A percentile compares a stretch with the other conserved stretches of the same genome.
Evolutionary conservation across 208 protist species (phyloP).

Genomic region (Leishmania gerbilli): DNA sequence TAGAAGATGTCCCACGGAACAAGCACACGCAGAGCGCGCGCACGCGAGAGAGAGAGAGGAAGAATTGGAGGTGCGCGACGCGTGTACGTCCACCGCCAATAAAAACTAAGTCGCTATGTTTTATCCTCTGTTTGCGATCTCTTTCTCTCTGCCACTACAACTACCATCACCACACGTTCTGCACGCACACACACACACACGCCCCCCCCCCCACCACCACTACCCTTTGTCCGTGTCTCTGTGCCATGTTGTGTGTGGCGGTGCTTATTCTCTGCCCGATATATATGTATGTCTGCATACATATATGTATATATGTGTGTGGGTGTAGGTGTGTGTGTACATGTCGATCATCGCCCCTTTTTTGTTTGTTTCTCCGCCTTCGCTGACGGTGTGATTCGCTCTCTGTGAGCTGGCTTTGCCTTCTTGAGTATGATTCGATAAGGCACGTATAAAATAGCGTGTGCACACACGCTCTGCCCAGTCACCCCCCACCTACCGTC

Average conservation of each 20-base stretch:
- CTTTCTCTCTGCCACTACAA: not conserved
- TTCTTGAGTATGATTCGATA: not conserved
- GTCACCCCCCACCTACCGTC: not conserved
- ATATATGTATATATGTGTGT: too few species aligned
- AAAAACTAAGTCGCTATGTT: not conserved
- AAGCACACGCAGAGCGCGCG: not conserved
- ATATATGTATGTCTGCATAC: not conserved
- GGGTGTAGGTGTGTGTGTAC: too few species aligned
- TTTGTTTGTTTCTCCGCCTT: too few species aligned
- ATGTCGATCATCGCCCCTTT: not conserved
- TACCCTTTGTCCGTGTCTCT: not conserved
- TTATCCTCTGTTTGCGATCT: not conserved
- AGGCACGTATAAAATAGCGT: not conserved
- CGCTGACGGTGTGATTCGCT: not conserved
- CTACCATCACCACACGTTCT: not conserved
- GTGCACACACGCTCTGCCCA: not conserved
- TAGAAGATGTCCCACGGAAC: not conserved
- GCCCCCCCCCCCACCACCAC: not conserved
- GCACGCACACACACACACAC: not conserved
- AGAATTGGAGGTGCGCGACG: not conserved
- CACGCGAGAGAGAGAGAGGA: not conserved
- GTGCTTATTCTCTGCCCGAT: not conserved
- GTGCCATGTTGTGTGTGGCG: not conserved
- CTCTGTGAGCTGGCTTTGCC: not conserved
- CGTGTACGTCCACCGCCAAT: not conserved